Conservation (phyloP, 108 stramenopile species). For the Thalassiosira profunda region DNA sequence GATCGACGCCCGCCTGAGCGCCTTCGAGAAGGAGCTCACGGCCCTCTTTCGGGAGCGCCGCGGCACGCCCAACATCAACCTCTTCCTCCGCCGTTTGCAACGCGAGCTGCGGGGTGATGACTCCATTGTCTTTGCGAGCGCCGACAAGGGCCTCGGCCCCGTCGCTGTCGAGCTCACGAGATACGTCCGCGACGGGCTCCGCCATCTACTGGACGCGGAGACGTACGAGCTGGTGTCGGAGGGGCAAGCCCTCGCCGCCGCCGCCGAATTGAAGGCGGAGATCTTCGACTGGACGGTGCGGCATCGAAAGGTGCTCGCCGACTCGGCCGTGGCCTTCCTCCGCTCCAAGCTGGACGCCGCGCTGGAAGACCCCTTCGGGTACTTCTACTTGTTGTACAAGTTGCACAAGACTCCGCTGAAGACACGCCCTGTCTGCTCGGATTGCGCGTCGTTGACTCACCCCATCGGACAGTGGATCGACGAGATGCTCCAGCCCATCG, state of each 20-base stretch:
- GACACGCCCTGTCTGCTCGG: conserved; percentile 15
- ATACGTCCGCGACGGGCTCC: not conserved
- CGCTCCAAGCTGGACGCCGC: not conserved
- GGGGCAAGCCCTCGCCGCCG: not conserved
- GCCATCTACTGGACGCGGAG: not conserved
- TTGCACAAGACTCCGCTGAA: conserved; percentile 15
- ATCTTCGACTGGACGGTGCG: conserved; percentile 6
- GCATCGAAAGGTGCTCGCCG: not conserved
- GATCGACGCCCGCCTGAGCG: not conserved
- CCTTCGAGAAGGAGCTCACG: not conserved
- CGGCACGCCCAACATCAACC: not conserved
- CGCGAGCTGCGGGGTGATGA: not conserved
- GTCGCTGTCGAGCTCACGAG: not conserved
- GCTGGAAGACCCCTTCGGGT: not conserved
- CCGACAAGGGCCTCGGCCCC: conserved; percentile 24
- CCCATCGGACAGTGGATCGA: conserved; percentile 10
- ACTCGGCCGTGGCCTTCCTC: not conserved
- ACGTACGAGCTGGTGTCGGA: conserved; percentile 4
- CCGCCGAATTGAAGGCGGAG: not conserved
- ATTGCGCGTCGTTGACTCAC: not conserved
- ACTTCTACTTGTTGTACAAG: conserved; percentile 19
- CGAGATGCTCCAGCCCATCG: conserved; percentile 14
- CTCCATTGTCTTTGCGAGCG: not conserved
- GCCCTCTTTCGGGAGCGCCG: not conserved
- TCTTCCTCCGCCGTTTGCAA: not conserved